Evolutionary conservation across 164 flowering plant species (phyloP).

Genomic region (Magnolia sinica): DNA sequence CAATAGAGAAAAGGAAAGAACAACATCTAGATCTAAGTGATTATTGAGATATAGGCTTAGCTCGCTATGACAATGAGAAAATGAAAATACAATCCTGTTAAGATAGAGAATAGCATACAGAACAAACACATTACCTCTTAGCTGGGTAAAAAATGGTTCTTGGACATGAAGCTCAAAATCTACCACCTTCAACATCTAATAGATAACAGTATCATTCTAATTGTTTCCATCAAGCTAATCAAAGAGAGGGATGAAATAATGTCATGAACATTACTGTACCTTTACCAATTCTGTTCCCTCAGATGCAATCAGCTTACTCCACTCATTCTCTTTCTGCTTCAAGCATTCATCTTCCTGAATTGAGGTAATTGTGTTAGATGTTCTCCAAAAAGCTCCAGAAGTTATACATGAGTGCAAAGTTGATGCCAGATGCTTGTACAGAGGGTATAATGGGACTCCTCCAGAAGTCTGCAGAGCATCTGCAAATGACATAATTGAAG

Average conservation of each 20-base stretch:
- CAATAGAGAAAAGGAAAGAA: too few relatives aligned
- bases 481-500: not conserved
- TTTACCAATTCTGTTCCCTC: constrained; percentile 47
- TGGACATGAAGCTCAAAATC: constrained; percentile 71
- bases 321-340: constrained; percentile 37
- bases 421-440: constrained; percentile 60
- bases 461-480: constrained; percentile 28
- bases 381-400: constrained; percentile 31
- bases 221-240: not conserved
- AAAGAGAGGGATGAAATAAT: not conserved
- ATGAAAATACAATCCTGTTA: not conserved
- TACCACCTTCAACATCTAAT: constrained; percentile 48
- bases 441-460: constrained; percentile 65
- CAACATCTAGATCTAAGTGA: too few relatives aligned
- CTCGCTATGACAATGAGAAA: not conserved
- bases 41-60: not conserved
- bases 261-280: constrained; percentile 29
- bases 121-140: constrained; percentile 46
- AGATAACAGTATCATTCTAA: not conserved
- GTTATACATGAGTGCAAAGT: constrained; percentile 40
- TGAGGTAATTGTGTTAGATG: constrained; percentile 2
- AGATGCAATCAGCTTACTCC: constrained; percentile 44
- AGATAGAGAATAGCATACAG: not conserved
- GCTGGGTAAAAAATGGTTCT: constrained; percentile 77
- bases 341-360: constrained; percentile 28